Conservation (phyloP, 345 rosid genomes). For the Microthlaspi erraticum region DNA sequence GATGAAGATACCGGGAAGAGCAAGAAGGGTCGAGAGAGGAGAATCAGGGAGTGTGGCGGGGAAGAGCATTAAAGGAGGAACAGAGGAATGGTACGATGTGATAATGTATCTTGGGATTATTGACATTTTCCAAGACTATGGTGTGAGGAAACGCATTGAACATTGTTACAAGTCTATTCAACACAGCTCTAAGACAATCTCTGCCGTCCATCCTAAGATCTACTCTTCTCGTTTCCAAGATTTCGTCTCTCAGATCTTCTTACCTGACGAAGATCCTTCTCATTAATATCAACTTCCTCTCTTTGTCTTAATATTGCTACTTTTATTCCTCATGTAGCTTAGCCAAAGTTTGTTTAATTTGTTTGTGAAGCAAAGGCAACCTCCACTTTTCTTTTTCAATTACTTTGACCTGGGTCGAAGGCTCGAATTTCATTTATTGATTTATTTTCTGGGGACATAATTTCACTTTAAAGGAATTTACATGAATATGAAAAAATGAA, state of each 20-base stretch:
- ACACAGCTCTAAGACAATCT: slow-evolving; percentile 53
- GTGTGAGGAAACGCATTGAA: slow-evolving; percentile 55
- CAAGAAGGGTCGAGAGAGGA: slow-evolving; percentile 39
- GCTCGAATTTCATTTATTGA: neutral
- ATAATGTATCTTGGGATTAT: slow-evolving; percentile 52
- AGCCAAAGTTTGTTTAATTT: slow-evolving; percentile 28
- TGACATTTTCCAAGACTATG: slow-evolving; percentile 56
- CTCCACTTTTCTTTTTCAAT: slow-evolving; percentile 3
- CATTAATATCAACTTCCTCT: neutral
- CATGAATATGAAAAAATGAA: neutral
- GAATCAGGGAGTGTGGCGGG: slow-evolving; percentile 31
- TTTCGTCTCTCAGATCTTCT: slow-evolving; percentile 52
- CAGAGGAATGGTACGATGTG: slow-evolving; percentile 47
- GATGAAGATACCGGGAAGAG: slow-evolving; percentile 53
- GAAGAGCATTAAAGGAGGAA: slow-evolving; percentile 29
- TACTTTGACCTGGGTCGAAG: neutral
- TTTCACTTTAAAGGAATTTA: neutral
- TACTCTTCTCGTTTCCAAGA: slow-evolving; percentile 62
- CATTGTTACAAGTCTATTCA: slow-evolving; percentile 62
- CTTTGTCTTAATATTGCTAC: neutral
- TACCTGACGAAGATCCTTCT: slow-evolving; percentile 44
- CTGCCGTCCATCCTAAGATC: slow-evolving; percentile 59
- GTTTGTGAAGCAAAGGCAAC: slow-evolving; percentile 30
- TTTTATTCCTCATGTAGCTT: neutral
- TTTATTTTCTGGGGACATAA: neutral